Base-by-base conservation (phyloP, 306 rosid genomes). In the Medicago arabica region DNA sequence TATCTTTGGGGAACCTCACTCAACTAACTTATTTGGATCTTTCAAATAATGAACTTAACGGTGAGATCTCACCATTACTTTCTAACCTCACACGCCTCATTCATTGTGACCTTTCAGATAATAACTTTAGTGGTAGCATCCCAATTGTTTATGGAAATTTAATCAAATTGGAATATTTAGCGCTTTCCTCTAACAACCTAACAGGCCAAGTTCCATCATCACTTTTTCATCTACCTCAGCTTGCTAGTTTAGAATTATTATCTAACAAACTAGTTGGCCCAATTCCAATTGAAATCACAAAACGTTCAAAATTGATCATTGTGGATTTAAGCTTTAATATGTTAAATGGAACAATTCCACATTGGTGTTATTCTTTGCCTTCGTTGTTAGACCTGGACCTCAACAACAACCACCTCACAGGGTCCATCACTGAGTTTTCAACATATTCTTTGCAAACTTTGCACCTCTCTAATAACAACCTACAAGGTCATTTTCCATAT, bases 341-440 rank as follows among this genome's bases (percentile, higher is more conserved):
- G 31, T 51, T 78, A 28, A 78, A 78, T 50, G 80, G 80, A 39
- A 66, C 74, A 54, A 76, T 76, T 39, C 80, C 80, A 0, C 9
- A 21, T 1, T 66, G 80, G 74, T 66, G 58, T 25, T 67, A 14
- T 21, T 21, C 58, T 17, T 41, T 76, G 47, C 47, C 80, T n/a
- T 40, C 31, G 0, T 23, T 76, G 49, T 0, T 1, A n/a, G 0
- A 0, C 0, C 28, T 76, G 10, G 0, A 1, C 1, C 58, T 76
- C 15, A 0, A 0, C 0, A 0, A 11, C 49, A 67, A 76, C 39
- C 34, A 31, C 0, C 39, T 76, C 38, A 76, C 68, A 0, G 75
- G 75, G 2, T 8, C 16, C 34, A 16, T 67, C 1, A 2, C 40
- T 28, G 43, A 43, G 44, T 77, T 77, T 40, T 77, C 61, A 43